Evolutionary conservation across 2,329 filamentous ascomycete genomes (phyloP).

Genomic region (Phyllosticta paracitricarpa): DNA sequence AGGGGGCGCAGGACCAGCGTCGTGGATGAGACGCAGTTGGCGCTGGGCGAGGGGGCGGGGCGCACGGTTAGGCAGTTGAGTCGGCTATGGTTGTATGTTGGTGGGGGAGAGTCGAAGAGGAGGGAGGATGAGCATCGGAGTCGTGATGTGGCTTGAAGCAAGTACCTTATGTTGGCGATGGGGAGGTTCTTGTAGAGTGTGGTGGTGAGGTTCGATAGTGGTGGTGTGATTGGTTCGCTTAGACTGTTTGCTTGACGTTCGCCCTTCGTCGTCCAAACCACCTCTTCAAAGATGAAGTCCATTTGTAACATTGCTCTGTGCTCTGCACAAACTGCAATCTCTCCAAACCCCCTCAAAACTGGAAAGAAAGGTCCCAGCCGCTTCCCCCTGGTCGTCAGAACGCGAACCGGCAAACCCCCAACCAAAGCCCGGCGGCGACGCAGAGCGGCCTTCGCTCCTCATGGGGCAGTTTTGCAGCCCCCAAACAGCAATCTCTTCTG

Average conservation of each 20-base stretch:
- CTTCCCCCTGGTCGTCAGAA: too few species aligned
- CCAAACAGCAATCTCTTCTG: background rate
- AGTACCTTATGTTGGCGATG: too few species aligned
- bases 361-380: too few species aligned
- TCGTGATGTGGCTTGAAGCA: too few species aligned
- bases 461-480: background rate
- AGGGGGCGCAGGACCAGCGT: background rate
- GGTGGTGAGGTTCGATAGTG: background rate
- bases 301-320: background rate
- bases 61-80: constrained; percentile 12
- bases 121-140: background rate
- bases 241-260: background rate
- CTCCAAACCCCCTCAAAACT: too few species aligned
- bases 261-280: background rate
- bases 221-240: background rate
- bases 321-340: too few species aligned
- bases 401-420: too few species aligned
- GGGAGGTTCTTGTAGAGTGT: background rate
- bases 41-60: background rate
- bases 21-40: background rate
- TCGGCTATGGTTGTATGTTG: constrained; percentile 11
- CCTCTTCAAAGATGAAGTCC: too few species aligned
- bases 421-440: too few species aligned
- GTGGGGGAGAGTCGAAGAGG: background rate
- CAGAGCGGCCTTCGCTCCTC: background rate